A percentile compares a stretch with the other conserved stretches of the same genome.
Evolutionary conservation across 768 basidiomycete genomes (phyloP).

Genomic region (Rickenella mellea): DNA sequence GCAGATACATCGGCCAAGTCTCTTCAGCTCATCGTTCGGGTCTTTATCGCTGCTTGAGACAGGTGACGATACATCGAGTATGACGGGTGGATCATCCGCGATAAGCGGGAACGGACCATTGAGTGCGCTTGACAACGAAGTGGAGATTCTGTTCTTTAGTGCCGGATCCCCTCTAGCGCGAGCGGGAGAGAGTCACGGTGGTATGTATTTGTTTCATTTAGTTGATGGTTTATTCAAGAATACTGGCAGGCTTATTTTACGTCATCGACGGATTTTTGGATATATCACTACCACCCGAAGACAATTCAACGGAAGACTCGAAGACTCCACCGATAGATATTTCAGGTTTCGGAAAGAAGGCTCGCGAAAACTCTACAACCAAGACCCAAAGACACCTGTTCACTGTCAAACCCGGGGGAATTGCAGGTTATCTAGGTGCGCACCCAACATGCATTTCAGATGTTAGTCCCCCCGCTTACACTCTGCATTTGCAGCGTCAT

Average conservation of each 20-base stretch:
- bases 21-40: constrained; percentile 59
- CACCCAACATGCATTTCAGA: not conserved
- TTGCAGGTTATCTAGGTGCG: constrained; percentile 89
- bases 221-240: not conserved
- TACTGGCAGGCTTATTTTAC: constrained; percentile 65
- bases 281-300: constrained; percentile 62
- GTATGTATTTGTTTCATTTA: constrained; percentile 4
- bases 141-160: constrained; percentile 90
- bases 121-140: constrained; percentile 88
- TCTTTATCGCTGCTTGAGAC: constrained; percentile 65
- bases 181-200: constrained; percentile 84
- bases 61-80: constrained; percentile 62
- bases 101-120: constrained; percentile 44
- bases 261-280: constrained; percentile 96
- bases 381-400: constrained; percentile 51
- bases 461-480: not conserved
- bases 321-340: too few species aligned
- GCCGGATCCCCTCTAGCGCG: constrained; percentile 80
- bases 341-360: too few species aligned
- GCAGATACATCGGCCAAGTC: constrained; percentile 18
- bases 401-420: constrained; percentile 94
- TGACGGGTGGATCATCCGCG: constrained; percentile 49
- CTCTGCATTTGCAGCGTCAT: constrained; percentile 46
- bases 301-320: constrained; percentile 2
- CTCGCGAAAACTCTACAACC: not conserved